Base-by-base conservation (phyloP, 768 basidiomycete genomes). In the Russula foetens region DNA sequence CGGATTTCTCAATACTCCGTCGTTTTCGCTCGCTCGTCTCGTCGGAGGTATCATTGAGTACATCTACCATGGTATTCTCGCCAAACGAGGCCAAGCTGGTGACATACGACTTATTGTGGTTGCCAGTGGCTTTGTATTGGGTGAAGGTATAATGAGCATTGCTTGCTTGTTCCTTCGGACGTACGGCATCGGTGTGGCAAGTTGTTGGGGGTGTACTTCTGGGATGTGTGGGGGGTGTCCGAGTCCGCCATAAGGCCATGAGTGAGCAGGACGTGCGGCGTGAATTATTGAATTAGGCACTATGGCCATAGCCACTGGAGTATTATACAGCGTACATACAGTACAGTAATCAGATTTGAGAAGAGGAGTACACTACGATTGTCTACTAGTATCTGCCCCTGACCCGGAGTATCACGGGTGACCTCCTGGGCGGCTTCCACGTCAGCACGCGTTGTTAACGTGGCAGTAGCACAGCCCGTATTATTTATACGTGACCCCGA, bases 1-100 rank as follows among this genome's bases (percentile, higher is more conserved):
- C 59, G 93, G 96, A 0, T 97, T 98, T 72, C 76, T 98, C 68
- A 98, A 98, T 69, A 92, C 94, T 0, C 96, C 96, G 3, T 90
- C 88, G 4, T 98, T 98, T 75, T 91, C 92, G 7, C 80, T 98
- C 59, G 93, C 96, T 1, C 84, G 96, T 53, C 77, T 98, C 31
- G 78, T 96, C 56, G 96, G 96, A 39, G 96, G 96, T 3, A 70
- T 90, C 63, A 72, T 90, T 64, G 93, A 96, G 67, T 83, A 86
- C 67, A 69, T 82, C 28, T 92, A 86, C 67, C 80, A 83, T 62
- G 66, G 67, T 41, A 79, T 74, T 26, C 74, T 76, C 39, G 73
- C 76, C 67, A 76, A 78, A 26, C 81, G 77, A 62, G 66, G 69
- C 17, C 79, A 81, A 60, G 73, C 74, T 28, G 76, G 77, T 58